Evolutionary conservation across 768 basidiomycete genomes (phyloP), one percentile per base, ranked within the genome.

Genomic region (Inosperma sp.): DNA sequence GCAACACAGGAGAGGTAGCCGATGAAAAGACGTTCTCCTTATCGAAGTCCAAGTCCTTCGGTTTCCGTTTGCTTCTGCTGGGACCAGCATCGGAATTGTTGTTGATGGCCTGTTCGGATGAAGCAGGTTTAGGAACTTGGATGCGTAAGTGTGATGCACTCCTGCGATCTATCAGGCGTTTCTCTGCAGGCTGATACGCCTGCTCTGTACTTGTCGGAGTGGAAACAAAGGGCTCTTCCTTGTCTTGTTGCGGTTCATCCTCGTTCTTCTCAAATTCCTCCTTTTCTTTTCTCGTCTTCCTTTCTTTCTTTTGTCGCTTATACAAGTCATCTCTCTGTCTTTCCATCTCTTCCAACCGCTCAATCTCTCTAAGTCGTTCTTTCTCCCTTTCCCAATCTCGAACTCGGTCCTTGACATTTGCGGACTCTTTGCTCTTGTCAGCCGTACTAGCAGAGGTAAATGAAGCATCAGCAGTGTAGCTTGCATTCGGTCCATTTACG

Each of bases 361-460:
- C 76, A 74, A 86, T 82, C 72, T 87, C 85, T 57, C 86, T 74
- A 61, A 88, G 65, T 52, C 84, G 71, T 65, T 82, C 76, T 29
- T 78, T 76, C 64, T 88, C 86, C 34, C 81, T 71, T 62, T 89
- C 86, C 86, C 87, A 89, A 57, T 88, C 86, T 56, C 73, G 73
- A 56, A 88, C 82, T 9, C 87, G 73, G 51, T 86, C 79, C 51
- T 75, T 76, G 14, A 77, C 77, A 48, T 66, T 71, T 37, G 77
- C 78, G 46, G 74, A 75, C 52, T 69, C 72, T 40, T 72, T 72
- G 8, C 56, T 63, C 41, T 31, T 55, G 14, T 52, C 40, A 12
- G 30, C 30, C 19, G 48, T 36, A 19, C 35, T 25, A 17, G 41
- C 9, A 0, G 50, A 45, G 3, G 45, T 9, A 34, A 49, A 39